These are phyloP conservation scores for Tuber borchii DNA, from an alignment of 495 filamentous ascomycete genomes.

Conservation along the genomic window DNA sequence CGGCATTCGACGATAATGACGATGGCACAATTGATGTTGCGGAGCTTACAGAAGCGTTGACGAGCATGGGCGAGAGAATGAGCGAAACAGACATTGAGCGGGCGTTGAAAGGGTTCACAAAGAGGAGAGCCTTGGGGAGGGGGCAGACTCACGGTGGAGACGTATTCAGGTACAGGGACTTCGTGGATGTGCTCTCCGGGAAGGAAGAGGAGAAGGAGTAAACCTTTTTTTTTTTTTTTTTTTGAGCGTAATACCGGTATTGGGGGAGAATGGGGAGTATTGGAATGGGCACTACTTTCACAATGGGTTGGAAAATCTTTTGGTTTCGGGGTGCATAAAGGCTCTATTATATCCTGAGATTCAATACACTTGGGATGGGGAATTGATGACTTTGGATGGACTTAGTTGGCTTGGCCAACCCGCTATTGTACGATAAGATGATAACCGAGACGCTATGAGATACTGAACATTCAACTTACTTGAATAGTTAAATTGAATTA, in stretches of 20 bases:
- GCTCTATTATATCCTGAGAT: not conserved
- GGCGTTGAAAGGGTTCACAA: slow-evolving; percentile 76
- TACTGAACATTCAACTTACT: not conserved
- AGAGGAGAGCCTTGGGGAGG: slow-evolving; percentile 54
- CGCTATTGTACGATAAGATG: not conserved
- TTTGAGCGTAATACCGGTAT: not conserved
- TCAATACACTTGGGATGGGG: not conserved
- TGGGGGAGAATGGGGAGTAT: not conserved
- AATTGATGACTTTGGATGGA: not conserved
- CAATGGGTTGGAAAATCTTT: not conserved
- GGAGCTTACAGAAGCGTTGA: slow-evolving; percentile 73
- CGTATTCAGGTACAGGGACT: slow-evolving; percentile 72
- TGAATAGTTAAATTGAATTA: not conserved
- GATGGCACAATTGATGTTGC: slow-evolving; percentile 80
- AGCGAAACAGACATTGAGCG: slow-evolving; percentile 73
- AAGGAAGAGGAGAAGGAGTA: slow-evolving; percentile 45
- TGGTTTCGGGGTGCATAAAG: not conserved
- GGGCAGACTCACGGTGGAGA: slow-evolving; percentile 54
- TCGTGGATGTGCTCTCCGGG: slow-evolving; percentile 57
- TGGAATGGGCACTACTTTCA: not conserved
- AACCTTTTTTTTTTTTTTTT: not conserved
- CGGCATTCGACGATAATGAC: slow-evolving; percentile 92
- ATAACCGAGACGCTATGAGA: not conserved
- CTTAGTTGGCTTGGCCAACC: not conserved
- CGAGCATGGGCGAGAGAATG: slow-evolving; percentile 68